phyloP scores from a whole-genome alignment of 176 grass and related monocot genomes.

The Carex littledalei region DNA sequence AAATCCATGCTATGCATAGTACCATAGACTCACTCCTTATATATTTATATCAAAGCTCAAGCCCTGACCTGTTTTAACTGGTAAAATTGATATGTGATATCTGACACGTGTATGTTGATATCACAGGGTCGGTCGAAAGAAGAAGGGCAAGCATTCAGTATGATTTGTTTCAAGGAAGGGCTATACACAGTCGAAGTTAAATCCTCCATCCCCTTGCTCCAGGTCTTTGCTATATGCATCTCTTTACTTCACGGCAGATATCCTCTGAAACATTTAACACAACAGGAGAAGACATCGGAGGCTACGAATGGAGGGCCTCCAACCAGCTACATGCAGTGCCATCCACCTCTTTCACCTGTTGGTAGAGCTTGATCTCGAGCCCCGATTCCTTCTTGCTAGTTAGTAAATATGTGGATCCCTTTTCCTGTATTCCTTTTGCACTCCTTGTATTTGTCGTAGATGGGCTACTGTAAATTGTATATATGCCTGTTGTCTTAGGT shows the following conservation, averaged over 20 bases:
- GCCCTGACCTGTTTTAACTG: background rate
- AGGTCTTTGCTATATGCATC: conserved; percentile 84
- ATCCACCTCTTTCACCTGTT: conserved; percentile 72
- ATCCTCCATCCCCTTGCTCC: conserved; percentile 58
- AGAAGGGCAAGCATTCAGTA: conserved; percentile 46
- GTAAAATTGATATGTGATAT: background rate
- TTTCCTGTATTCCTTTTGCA: conserved; percentile 21
- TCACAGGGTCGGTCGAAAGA: conserved; percentile 42
- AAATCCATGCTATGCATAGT: no score
- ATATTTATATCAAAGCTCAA: background rate
- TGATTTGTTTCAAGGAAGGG: conserved; percentile 81
- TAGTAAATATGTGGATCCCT: conserved; percentile 7
- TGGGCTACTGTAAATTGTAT: conserved; percentile 14
- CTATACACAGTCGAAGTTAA: conserved; percentile 63
- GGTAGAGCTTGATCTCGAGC: conserved; percentile 60
- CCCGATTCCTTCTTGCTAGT: conserved; percentile 20
- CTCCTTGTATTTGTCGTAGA: conserved; percentile 19
- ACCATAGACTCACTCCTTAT: background rate
- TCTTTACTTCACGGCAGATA: conserved; percentile 54
- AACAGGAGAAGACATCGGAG: conserved; percentile 30
- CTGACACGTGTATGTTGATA: background rate
- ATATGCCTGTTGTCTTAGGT: conserved; percentile 12
- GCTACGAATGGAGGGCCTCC: conserved; percentile 34
- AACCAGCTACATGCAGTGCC: conserved; percentile 55
- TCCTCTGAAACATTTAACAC: conserved; percentile 24